Evolutionary conservation across 352 stramenopile species (phyloP).

Genomic region (Pythium dissotocum): DNA sequence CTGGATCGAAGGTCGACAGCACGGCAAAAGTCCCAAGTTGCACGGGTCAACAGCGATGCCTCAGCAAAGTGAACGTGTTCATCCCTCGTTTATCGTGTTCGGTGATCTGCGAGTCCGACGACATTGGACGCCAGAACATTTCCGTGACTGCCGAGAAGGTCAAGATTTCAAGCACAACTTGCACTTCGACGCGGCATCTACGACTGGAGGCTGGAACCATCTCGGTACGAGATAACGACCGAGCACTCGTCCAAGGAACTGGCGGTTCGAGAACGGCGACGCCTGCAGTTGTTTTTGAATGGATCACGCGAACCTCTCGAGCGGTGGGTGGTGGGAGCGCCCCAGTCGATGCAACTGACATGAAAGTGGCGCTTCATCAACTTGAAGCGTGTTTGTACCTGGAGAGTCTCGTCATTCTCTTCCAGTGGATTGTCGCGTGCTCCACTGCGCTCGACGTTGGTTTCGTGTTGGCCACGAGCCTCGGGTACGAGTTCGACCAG

Average conservation of each 20-base stretch:
- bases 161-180: slow-evolving; percentile 30
- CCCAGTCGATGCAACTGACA: slow-evolving; percentile 7
- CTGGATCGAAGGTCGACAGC: slow-evolving; percentile 26
- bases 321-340: neutral
- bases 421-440: slow-evolving; percentile 43
- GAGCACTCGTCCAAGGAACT: slow-evolving; percentile 36
- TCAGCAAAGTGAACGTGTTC: slow-evolving; percentile 11
- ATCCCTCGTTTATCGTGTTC: slow-evolving; percentile 16
- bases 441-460: slow-evolving; percentile 54
- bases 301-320: slow-evolving; percentile 2
- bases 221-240: slow-evolving; percentile 34
- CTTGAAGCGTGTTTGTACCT: slow-evolving; percentile 48
- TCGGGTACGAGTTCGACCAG: slow-evolving; percentile 54
- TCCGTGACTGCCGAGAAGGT: slow-evolving; percentile 36
- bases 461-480: slow-evolving; percentile 66
- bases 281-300: slow-evolving; percentile 42
- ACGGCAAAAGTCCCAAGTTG: neutral
- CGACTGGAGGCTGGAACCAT: slow-evolving; percentile 23
- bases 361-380: slow-evolving; percentile 32
- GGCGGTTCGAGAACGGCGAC: slow-evolving; percentile 40
- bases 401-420: slow-evolving; percentile 39
- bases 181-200: slow-evolving; percentile 17
- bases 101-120: slow-evolving; percentile 9
- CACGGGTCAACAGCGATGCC: slow-evolving; percentile 1
- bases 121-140: slow-evolving; percentile 1